Evolutionary conservation across 176 grass and related monocot genomes (phyloP), one percentile per base, ranked within the genome.

Genomic region (sorghum (Sorghum bicolor)): DNA sequence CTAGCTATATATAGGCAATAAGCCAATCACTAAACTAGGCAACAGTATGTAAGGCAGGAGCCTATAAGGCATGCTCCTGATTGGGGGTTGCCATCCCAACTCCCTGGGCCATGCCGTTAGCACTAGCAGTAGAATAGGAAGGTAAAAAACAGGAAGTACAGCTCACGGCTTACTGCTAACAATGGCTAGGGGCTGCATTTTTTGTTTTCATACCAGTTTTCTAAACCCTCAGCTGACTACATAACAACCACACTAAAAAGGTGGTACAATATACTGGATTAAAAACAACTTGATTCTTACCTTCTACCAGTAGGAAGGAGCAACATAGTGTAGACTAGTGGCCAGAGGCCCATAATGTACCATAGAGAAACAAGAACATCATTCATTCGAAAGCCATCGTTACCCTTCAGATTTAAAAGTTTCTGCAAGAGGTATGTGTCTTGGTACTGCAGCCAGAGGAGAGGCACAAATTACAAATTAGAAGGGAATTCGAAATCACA

Each of bases 301-400:
- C 94, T 94, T 94, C 92, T 88, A 63, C 85, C 94, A 52, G 94
- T 97, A 80, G 92, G 94, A 90, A 97, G 69, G 24, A 97, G 75
- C 76, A 98, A 77, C 91, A 95, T 95, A 75, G 80, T 91, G 71
- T 98, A 98, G 20, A 98, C 72, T 29, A 95, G 62, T 70, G 96
- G 96, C 96, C 96, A 95, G 39, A 95, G 77, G 30, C 92, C 89
- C 92, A 95, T 95, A 55, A 95, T 86, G 72, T 95, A 95, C 96
- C 96, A 98, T 24, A 98, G 83, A 65, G 90, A 77, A 58, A 95
- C 89, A 40, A 98, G 88, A 81, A 98, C 92, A 9, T 60, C 73
- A 60, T 98, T 98, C 96, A 98, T 98, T 82, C 52, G 60, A 36
- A 95, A 98, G 19, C 96, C 96, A 65, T 98, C 96, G 70, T 95